Base-by-base conservation (phyloP, 23 red algal species). In the Agarophyton chilense region DNA sequence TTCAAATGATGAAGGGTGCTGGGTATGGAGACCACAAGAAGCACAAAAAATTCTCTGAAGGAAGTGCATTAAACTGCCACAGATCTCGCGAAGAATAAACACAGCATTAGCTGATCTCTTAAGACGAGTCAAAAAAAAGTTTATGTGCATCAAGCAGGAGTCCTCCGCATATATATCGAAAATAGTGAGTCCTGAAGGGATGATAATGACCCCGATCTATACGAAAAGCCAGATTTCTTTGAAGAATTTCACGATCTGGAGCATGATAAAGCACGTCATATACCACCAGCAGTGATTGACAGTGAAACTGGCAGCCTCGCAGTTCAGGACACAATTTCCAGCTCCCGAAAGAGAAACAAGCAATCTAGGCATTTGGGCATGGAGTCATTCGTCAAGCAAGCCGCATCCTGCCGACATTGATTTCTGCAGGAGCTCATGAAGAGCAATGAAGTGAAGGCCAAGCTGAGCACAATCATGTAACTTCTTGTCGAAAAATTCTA, bases 21-120 rank as follows among this genome's bases (percentile, higher is more conserved):
- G 44, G 44, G 7, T 47, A 47, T 47, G 44, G 44, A 6, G 52
- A 56, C 4, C 12, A 4, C 8, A 24, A n/a, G 12, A 25, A 74
- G 52, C 51, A 87, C 28, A 87, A 87, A 2, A 87, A 73, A 43
- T 19, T 50, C 65, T 11, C 51, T 87, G 44, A 87, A 73, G 52
- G 66, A 74, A 17, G 50, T 87, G 18, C 75, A 60, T n/a, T 29
- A 52, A 11, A 18, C 12, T 14, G 83, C 83, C 41, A 62, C 25
- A 10, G 38, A 72, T 19, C 25, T 87, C 0, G 66, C 83, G 42
- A 87, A 53, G 56, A n/a, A 62, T 5, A 35, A 38, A 4, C 43
- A 77, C 50, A 34, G 43, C 33, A 55, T 77, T 14, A 47, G 12
- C 4, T 3, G 43, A 55, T 51, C 72, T 9, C 9, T 40, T 14